Evolutionary conservation across 2,329 filamentous ascomycete species (phyloP).

Genomic region (Neonectria punicea): DNA sequence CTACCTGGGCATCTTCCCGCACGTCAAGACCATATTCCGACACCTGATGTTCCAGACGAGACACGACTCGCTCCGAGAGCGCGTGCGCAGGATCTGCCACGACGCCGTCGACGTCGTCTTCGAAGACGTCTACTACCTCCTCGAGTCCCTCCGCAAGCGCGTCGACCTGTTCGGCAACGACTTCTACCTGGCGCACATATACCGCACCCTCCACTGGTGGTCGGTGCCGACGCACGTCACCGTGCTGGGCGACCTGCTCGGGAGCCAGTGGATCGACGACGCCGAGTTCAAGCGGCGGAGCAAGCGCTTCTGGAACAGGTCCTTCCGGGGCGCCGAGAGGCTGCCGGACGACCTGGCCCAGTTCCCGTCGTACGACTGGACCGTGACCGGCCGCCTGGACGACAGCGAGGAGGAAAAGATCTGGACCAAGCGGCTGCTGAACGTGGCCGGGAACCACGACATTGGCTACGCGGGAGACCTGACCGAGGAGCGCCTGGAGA

Average conservation of each 20-base stretch:
- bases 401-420: conserved; percentile 54
- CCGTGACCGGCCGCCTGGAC: conserved; percentile 61
- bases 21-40: conserved; percentile 58
- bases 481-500: conserved; percentile 75
- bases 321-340: conserved; percentile 75
- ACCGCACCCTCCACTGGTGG: conserved; percentile 86
- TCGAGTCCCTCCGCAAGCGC: conserved; percentile 78
- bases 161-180: conserved; percentile 95
- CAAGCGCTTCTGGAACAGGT: conserved; percentile 80
- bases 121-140: conserved; percentile 74
- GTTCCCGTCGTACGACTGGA: conserved; percentile 61
- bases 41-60: conserved; percentile 60
- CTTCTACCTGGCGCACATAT: conserved; percentile 93
- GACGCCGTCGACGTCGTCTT: conserved; percentile 70
- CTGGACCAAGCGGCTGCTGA: conserved; percentile 85
- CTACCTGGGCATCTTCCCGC: conserved; percentile 63
- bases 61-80: conserved; percentile 60
- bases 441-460: conserved; percentile 95
- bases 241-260: conserved; percentile 90
- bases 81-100: conserved; percentile 64
- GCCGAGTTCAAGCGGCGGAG: conserved; percentile 82
- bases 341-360: conserved; percentile 67
- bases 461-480: conserved; percentile 96
- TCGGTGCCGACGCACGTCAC: conserved; percentile 85
- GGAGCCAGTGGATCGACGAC: conserved; percentile 93